Evolutionary conservation across 148 eudicot genomes (phyloP).

Genomic region (Vaccinium corymbosum): DNA sequence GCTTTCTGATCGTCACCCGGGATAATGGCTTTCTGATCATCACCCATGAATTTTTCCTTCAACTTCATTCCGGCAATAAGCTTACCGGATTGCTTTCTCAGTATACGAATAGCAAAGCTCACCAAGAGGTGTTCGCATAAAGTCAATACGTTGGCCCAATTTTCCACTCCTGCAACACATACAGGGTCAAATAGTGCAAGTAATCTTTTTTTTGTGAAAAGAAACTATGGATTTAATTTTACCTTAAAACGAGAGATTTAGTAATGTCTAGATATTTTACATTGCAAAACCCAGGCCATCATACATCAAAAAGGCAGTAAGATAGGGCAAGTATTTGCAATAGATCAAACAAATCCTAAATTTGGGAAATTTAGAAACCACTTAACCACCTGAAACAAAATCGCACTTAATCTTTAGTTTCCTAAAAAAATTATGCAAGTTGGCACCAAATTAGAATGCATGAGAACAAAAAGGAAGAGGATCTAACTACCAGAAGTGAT

Average conservation of each 20-base stretch:
- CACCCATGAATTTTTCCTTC: conserved; percentile 30
- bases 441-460: not conserved
- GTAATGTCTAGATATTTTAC: not conserved
- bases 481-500: not conserved
- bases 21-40: conserved; percentile 28
- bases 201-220: not conserved
- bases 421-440: not conserved
- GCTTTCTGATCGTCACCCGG: conserved; percentile 30
- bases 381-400: not conserved
- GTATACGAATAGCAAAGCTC: conserved; percentile 77
- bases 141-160: conserved; percentile 85
- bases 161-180: conserved; percentile 70
- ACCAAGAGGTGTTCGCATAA: conserved; percentile 92
- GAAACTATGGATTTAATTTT: not conserved
- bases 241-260: not conserved
- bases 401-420: not conserved
- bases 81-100: conserved; percentile 67
- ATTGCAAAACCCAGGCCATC: not conserved
- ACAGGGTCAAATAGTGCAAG: not conserved
- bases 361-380: not conserved
- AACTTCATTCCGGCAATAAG: conserved; percentile 35
- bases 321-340: not conserved
- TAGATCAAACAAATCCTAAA: not conserved
- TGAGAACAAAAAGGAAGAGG: not conserved
- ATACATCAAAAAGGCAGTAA: not conserved